Percentiles rank a stretch among this genome's conserved stretches.
These are phyloP conservation scores for Cutaneotrichosporon daszewskae DNA, from an alignment of 1,284 basidiomycete species.

Conservation along the genomic window DNA sequence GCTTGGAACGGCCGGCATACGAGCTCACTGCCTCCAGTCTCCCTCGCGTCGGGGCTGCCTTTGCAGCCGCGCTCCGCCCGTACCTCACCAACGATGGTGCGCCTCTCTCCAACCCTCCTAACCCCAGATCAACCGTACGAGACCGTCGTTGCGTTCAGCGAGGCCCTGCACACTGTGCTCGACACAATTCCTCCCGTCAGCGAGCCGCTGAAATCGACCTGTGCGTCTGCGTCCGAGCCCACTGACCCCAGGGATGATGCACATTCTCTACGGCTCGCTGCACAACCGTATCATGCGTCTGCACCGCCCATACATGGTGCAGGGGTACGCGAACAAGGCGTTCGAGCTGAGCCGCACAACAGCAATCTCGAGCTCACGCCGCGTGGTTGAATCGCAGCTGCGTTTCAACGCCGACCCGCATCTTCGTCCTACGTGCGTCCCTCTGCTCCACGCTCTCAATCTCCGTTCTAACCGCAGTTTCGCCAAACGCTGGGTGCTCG, in stretches of 20 bases:
- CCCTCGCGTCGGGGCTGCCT: constrained; percentile 4
- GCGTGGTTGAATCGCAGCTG: constrained; percentile 13
- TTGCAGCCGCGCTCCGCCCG: no score
- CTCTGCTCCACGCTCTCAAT: constrained; percentile 1
- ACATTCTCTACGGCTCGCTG: constrained; percentile 12
- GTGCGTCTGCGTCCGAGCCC: no score
- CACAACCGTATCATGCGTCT: constrained; percentile 21
- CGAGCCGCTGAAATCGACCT: no score
- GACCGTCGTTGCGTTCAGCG: no score
- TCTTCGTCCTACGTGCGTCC: constrained; percentile 16
- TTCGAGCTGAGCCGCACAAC: not conserved
- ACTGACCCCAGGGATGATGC: constrained; percentile 18
- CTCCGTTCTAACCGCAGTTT: no score
- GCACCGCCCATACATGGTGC: constrained; percentile 20
- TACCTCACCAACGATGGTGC: no score
- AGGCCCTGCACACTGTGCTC: no score
- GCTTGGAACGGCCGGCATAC: constrained; percentile 1
- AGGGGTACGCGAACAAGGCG: constrained; percentile 7
- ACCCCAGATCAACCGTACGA: no score
- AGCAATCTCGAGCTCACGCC: constrained; percentile 1
- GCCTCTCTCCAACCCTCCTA: no score
- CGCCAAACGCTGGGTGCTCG: constrained; percentile 18
- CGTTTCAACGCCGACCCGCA: constrained; percentile 5
- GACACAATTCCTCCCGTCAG: no score
- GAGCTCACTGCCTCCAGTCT: constrained; percentile 14